phyloP scores from a whole-genome alignment of 108 stramenopile genomes.

The Skeletonema menzelii region DNA sequence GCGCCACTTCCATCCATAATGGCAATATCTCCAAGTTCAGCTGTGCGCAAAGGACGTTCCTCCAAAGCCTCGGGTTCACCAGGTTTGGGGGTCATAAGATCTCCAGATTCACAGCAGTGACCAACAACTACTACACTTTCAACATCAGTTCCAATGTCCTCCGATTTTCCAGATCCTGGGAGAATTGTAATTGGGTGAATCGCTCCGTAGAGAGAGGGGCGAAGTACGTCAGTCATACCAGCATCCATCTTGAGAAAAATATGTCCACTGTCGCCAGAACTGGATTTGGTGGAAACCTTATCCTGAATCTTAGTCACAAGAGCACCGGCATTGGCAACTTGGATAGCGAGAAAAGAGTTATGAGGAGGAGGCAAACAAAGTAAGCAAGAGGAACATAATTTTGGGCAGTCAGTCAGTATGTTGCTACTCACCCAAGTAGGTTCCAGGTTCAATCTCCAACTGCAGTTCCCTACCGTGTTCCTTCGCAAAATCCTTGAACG shows the following conservation, averaged over 20 bases:
- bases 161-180: constrained; percentile 68
- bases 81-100: constrained; percentile 93
- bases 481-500: constrained; percentile 84
- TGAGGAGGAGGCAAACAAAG: background rate
- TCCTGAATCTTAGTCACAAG: constrained; percentile 92
- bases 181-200: constrained; percentile 93
- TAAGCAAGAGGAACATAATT: background rate
- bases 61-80: constrained; percentile 93
- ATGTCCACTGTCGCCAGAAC: constrained; percentile 68
- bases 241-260: constrained; percentile 94
- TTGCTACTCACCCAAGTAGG: constrained; percentile 62
- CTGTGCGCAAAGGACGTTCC: constrained; percentile 78
- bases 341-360: background rate
- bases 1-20: constrained; percentile 98
- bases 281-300: constrained; percentile 49
- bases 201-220: constrained; percentile 96
- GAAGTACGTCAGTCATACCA: constrained; percentile 99
- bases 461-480: constrained; percentile 88
- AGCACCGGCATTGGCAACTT: constrained; percentile 94
- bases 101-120: constrained; percentile 98
- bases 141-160: constrained; percentile 62
- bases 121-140: constrained; percentile 96
- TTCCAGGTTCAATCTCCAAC: constrained; percentile 98
- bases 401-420: background rate
- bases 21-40: constrained; percentile 87